phyloP scores from a whole-genome alignment of 345 rosid genomes.

The Pugionium dolabratum region DNA sequence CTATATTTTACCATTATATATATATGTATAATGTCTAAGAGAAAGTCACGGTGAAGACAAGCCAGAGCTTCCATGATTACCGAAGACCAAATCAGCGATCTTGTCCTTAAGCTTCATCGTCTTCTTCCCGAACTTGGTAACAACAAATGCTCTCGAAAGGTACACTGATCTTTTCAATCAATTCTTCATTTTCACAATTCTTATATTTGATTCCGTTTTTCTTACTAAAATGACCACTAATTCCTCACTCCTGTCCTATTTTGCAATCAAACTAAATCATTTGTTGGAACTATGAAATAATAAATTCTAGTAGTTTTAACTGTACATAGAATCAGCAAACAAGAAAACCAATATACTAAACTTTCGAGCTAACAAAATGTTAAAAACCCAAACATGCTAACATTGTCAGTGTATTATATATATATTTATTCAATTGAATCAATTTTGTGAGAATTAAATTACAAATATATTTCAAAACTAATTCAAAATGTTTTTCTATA shows the following conservation, averaged over 20 bases:
- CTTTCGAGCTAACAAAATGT: too few species aligned
- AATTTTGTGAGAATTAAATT: too few species aligned
- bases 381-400: too few species aligned
- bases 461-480: too few species aligned
- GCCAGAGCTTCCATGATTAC: slow-evolving; percentile 68
- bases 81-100: slow-evolving; percentile 92
- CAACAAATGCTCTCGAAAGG: slow-evolving; percentile 67
- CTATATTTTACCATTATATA: too few species aligned
- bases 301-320: too few species aligned
- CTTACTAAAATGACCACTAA: not conserved
- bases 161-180: slow-evolving; percentile 13
- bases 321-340: too few species aligned
- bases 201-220: not conserved
- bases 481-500: too few species aligned
- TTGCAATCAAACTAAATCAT: not conserved
- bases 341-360: too few species aligned
- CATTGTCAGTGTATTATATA: too few species aligned
- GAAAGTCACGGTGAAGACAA: slow-evolving; percentile 78
- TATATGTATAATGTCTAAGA: slow-evolving; percentile 58
- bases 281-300: too few species aligned
- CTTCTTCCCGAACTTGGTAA: slow-evolving; percentile 78
- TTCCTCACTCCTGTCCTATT: not conserved
- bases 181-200: not conserved
- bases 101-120: slow-evolving; percentile 78
- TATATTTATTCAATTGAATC: too few species aligned